phyloP scores from a whole-genome alignment of 495 filamentous ascomycete genomes.

The Penicillium psychrofluorescens region DNA sequence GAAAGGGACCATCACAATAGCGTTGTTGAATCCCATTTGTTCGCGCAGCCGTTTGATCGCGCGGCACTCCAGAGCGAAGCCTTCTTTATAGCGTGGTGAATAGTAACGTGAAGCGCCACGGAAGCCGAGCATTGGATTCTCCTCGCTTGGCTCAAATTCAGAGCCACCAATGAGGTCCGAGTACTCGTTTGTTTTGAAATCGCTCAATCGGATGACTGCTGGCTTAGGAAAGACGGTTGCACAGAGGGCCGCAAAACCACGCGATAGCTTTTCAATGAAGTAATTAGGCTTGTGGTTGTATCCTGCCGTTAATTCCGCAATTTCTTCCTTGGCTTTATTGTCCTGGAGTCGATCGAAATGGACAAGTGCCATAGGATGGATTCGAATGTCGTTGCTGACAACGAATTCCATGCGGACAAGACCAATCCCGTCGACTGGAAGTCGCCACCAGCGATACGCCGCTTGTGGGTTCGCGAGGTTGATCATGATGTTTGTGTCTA shows the following conservation, averaged over 20 bases:
- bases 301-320: slow-evolving; percentile 17
- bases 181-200: slow-evolving; percentile 37
- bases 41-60: slow-evolving; percentile 30
- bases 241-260: slow-evolving; percentile 26
- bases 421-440: slow-evolving; percentile 10
- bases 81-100: slow-evolving; percentile 27
- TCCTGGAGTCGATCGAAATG: slow-evolving; percentile 22
- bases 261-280: slow-evolving; percentile 30
- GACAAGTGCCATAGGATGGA: slow-evolving; percentile 27
- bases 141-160: slow-evolving; percentile 27
- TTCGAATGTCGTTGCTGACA: slow-evolving; percentile 8
- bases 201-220: slow-evolving; percentile 28
- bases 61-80: slow-evolving; percentile 28
- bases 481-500: slow-evolving; percentile 16
- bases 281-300: slow-evolving; percentile 26
- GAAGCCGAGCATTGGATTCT: slow-evolving; percentile 34
- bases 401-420: slow-evolving; percentile 17
- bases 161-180: slow-evolving; percentile 27
- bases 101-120: slow-evolving; percentile 32
- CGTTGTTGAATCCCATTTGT: slow-evolving; percentile 27
- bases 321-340: slow-evolving; percentile 13
- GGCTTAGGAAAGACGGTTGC: slow-evolving; percentile 23
- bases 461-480: slow-evolving; percentile 26
- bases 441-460: slow-evolving; percentile 22
- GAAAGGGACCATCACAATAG: slow-evolving; percentile 32